Evolutionary conservation across 23 red algal species (phyloP), one percentile per base, ranked within the genome.

Genomic region (Cyanidiococcus yangmingshanensis): DNA sequence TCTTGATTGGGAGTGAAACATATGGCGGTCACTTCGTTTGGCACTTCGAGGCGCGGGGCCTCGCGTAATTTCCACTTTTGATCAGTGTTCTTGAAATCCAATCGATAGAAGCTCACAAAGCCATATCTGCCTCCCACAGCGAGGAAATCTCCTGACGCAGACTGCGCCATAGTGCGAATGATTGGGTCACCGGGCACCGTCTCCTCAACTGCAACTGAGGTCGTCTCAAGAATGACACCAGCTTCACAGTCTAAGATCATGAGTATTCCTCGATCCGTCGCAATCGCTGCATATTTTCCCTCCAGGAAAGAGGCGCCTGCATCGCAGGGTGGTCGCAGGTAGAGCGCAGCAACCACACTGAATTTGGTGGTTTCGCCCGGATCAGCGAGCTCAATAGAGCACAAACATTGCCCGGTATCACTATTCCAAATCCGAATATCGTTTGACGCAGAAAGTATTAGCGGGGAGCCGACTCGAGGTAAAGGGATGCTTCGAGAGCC

Each of bases 391-490:
- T 50, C 77, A 34, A 90, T 87, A n/a, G 87, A 77, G 21, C 92
- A 77, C 63, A 95, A 74, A 71, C 90, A 95, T 75, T 83, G 68
- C 58, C 79, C 82, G 1, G 84, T 90, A 36, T 27, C 82, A 16
- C 82, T 58, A 35, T 90, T 87, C 92, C 92, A 96, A 36, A 96
- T 51, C 58, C 89, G 89, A 39, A 79, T 63, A 32, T 35, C 59
- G n/a, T 24, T 15, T 21, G 45, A 7, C 45, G 45, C 45, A 15
- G 45, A 54, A 15, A 54, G 45, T 7, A 54, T 54, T 21, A 54
- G 45, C 45, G 45, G 45, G 21, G 7, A 21, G 45, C 45, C 45
- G 45, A 54, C 45, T 54, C 45, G 45, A 54, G 45, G 45, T 54
- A 54, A 54, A 15, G 45, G 45, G 21, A 54, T 21, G 45, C 12